These are phyloP conservation scores for Lonicera japonica DNA, from an alignment of 129 eudicot species.

Conservation along the genomic window DNA sequence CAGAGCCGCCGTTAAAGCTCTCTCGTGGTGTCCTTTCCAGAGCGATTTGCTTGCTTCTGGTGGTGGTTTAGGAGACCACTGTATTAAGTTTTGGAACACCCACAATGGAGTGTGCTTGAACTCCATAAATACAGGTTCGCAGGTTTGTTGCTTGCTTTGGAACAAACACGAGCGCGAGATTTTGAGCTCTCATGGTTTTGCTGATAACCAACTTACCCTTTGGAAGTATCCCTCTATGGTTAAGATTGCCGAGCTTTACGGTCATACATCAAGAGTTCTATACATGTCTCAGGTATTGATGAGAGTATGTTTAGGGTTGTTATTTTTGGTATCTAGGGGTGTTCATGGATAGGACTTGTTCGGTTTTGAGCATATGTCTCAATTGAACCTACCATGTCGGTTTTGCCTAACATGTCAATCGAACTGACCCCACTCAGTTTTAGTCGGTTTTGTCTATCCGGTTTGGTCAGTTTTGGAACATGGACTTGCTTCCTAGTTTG, in stretches of 20 bases:
- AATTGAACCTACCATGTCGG: too few species aligned
- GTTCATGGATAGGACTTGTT: too few species aligned
- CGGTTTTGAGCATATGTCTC: too few species aligned
- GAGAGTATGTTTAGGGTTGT: too few species aligned
- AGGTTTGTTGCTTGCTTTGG: constrained; percentile 58
- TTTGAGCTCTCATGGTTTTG: constrained; percentile 63
- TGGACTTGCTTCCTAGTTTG: too few species aligned
- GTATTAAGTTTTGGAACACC: constrained; percentile 64
- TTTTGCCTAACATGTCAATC: too few species aligned
- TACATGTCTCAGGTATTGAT: constrained; percentile 63
- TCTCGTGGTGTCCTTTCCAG: constrained; percentile 75
- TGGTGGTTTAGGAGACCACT: constrained; percentile 54
- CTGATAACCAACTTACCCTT: constrained; percentile 46
- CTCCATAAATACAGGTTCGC: constrained; percentile 55
- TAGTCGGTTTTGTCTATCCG: too few species aligned
- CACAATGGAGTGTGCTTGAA: constrained; percentile 53
- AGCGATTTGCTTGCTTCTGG: constrained; percentile 60
- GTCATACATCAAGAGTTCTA: constrained; percentile 58
- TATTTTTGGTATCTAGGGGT: too few species aligned
- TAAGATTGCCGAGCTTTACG: constrained; percentile 50
- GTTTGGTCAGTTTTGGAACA: too few species aligned
- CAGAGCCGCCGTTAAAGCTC: constrained; percentile 64
- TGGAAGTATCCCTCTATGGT: constrained; percentile 76
- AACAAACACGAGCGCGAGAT: constrained; percentile 47
- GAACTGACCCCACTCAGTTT: too few species aligned